Conservation (phyloP, 805 yeast species). For the Candida oleophila region DNA sequence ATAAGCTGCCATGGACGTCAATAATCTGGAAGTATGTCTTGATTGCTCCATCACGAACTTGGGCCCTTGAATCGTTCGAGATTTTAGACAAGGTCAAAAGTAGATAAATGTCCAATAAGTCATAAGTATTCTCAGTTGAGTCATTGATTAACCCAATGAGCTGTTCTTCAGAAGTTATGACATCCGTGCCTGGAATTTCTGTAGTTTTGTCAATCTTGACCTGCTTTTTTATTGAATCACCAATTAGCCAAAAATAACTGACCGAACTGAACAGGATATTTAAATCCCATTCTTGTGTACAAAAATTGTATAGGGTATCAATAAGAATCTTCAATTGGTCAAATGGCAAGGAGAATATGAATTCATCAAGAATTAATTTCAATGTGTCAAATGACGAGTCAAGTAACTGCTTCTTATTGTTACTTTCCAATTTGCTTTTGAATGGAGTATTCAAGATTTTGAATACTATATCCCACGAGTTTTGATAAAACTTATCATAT, state of each 20-base stretch:
- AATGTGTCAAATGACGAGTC: conserved; percentile 78
- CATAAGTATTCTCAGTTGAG: conserved; percentile 9
- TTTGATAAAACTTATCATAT: conserved; percentile 57
- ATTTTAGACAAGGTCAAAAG: conserved; percentile 61
- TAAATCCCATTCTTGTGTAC: conserved; percentile 67
- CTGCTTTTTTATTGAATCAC: conserved; percentile 56
- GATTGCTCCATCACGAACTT: conserved; percentile 85
- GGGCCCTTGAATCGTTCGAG: conserved; percentile 64
- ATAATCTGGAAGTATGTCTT: conserved; percentile 85
- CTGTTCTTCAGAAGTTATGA: conserved; percentile 6
- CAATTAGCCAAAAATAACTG: conserved; percentile 87
- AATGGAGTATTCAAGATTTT: conserved; percentile 62
- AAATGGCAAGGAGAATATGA: conserved; percentile 68
- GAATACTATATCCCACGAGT: conserved; percentile 77
- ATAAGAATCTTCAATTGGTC: conserved; percentile 63
- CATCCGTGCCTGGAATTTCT: not conserved
- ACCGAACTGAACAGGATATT: conserved; percentile 90
- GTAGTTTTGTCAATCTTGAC: conserved; percentile 12
- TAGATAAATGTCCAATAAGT: conserved; percentile 41
- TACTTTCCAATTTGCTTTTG: conserved; percentile 22
- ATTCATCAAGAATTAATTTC: conserved; percentile 83
- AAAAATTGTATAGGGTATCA: conserved; percentile 70
- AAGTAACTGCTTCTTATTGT: conserved; percentile 52
- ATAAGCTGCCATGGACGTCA: conserved; percentile 62
- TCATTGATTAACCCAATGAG: conserved; percentile 9